These are phyloP conservation scores for Saccharomyces hybrid DNA, from an alignment of 1,139 yeast genomes.

Conservation along the genomic window DNA sequence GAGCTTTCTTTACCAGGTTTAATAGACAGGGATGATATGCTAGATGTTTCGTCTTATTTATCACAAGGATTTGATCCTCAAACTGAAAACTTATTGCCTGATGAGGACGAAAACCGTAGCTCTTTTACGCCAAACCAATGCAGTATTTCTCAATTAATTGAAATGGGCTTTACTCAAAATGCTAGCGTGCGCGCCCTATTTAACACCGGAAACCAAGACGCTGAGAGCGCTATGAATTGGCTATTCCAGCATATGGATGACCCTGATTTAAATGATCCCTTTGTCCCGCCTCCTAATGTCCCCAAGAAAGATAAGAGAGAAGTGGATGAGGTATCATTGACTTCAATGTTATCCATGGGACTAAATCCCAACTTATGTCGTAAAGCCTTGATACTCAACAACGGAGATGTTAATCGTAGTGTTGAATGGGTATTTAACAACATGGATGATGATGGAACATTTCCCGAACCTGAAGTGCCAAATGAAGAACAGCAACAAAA, in stretches of 20 bases:
- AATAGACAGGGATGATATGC: conserved; percentile 12
- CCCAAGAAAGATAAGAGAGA: conserved; percentile 16
- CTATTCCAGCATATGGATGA: conserved; percentile 84
- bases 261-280: conserved; percentile 62
- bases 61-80: conserved; percentile 31
- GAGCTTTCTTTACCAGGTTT: conserved; percentile 56
- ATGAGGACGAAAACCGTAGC: conserved; percentile 27
- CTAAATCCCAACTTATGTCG: conserved; percentile 53
- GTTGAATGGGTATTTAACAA: conserved; percentile 84
- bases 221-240: conserved; percentile 90
- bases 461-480: conserved; percentile 11
- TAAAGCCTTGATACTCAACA: conserved; percentile 57
- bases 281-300: conserved; percentile 30
- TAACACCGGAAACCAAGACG: conserved; percentile 57
- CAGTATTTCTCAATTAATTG: conserved; percentile 47
- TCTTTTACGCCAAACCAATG: conserved; percentile 50
- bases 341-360: conserved; percentile 58
- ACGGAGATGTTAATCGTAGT: conserved; percentile 61
- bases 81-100: conserved; percentile 40
- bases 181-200: conserved; percentile 63
- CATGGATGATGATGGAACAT: conserved; percentile 57
- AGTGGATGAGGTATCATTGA: conserved; percentile 45
- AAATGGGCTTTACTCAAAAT: conserved; percentile 83
- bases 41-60: conserved; percentile 36
- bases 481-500: conserved; percentile 3